Evolutionary conservation across 2,329 filamentous ascomycete species (phyloP), one percentile per base, ranked within the genome.

Genomic region (Rhinocladiella mackenziei): DNA sequence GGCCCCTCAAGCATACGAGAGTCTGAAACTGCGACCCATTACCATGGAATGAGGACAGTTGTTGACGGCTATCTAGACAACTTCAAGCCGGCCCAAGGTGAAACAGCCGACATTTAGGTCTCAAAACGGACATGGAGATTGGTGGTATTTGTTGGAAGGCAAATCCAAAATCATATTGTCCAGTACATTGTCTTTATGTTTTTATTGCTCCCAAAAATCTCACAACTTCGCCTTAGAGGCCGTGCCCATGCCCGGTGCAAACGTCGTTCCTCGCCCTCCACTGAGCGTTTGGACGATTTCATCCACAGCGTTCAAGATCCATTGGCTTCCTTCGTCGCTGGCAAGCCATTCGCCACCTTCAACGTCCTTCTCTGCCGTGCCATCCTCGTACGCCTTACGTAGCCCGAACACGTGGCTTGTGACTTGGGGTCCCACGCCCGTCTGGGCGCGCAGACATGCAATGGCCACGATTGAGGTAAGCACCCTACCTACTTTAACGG

Each of bases 391-490:
- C 1, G 80, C 84, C 69, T 92, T 92, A 46, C 84, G 67, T 65
- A 94, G 61, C 0, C 87, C 87, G 67, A 89, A 91, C 0, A 92
- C 74, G 65, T 94, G 87, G 54, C 82, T 87, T 13, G 84, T 67
- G 9, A 94, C 85, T 70, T 92, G 87, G 1, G 86, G 87, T 0
- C 81, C 87, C 0, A 92, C 87, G 0, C 87, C 87, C 7, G 83
- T 85, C 71, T 92, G 87, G 32, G 86, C 77, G 3, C 87, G 69
- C 62, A 94, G 62, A 58, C 85, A 89, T 4, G 85, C 74, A 20
- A 94, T 75, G 0, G 84, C 87, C 3, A 89, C 73, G 9, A 92
- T 64, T 41, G 78, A 84, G 0, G 86, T 92, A 50, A 88, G 66
- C 0, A 86, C 75, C 1, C 87, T 67, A 0, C 87, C 87, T 0